A percentile compares a stretch with the other conserved stretches of the same genome.
Conservation (phyloP, 306 rosid genomes). For the apple (Malus domestica) region DNA sequence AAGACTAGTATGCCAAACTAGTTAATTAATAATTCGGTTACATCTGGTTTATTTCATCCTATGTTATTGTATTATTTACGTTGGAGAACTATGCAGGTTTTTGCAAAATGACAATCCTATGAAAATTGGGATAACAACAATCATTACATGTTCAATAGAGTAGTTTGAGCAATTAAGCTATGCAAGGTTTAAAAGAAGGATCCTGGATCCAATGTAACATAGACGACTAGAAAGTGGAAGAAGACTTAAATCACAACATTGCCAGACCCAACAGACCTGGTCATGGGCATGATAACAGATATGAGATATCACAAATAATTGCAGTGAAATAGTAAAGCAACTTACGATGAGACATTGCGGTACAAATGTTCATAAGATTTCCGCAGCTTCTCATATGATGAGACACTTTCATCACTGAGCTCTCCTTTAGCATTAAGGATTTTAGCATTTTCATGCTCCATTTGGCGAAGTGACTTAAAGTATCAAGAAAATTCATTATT, state of each 20-base stretch:
- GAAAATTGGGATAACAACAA: neutral
- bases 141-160: neutral
- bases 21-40: neutral
- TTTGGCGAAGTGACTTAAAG: constrained; percentile 73
- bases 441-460: constrained; percentile 97
- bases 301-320: constrained; percentile 12
- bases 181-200: neutral
- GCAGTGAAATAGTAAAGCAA: constrained; percentile 11
- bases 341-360: constrained; percentile 94
- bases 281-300: neutral
- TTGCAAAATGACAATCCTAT: neutral
- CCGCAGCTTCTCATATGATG: constrained; percentile 91
- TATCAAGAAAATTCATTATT: neutral
- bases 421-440: constrained; percentile 94
- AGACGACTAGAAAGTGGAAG: neutral
- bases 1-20: neutral
- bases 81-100: neutral
- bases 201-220: neutral
- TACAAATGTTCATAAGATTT: constrained; percentile 86
- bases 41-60: neutral
- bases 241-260: neutral
- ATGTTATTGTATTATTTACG: neutral
- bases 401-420: constrained; percentile 77
- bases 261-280: neutral
- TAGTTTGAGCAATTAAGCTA: neutral